These are phyloP conservation scores for Periconia digitata DNA, from an alignment of 2,329 filamentous ascomycete genomes.

Conservation along the genomic window DNA sequence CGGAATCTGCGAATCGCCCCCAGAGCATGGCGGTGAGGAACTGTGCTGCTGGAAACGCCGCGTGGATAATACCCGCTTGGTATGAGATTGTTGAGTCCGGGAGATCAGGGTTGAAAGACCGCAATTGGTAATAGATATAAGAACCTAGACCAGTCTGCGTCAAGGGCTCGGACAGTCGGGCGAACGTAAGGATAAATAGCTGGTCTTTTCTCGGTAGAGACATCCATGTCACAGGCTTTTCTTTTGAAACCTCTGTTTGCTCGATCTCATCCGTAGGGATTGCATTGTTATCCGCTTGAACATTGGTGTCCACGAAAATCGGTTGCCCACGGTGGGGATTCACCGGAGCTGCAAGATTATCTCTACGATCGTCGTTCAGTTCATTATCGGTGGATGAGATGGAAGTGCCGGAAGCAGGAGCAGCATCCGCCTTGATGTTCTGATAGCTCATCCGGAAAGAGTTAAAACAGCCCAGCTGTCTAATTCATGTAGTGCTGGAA, in stretches of 20 bases:
- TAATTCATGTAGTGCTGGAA: too few species aligned
- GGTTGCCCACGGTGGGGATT: not conserved
- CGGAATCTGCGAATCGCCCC: slow-evolving; percentile 70
- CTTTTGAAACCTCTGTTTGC: slow-evolving; percentile 31
- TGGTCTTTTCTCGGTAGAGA: slow-evolving; percentile 77
- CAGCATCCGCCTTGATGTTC: not conserved
- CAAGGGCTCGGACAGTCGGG: slow-evolving; percentile 78
- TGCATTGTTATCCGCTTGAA: slow-evolving; percentile 16
- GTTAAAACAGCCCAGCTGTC: not conserved
- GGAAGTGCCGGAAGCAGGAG: not conserved
- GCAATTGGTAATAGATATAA: slow-evolving; percentile 89
- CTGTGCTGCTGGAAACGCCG: slow-evolving; percentile 78
- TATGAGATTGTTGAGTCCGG: slow-evolving; percentile 67
- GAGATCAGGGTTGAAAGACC: slow-evolving; percentile 67
- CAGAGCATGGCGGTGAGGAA: slow-evolving; percentile 81
- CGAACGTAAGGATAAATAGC: slow-evolving; percentile 73
- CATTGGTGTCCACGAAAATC: slow-evolving; percentile 20
- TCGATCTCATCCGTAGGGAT: slow-evolving; percentile 24
- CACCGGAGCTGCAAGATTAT: not conserved
- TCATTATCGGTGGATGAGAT: not conserved
- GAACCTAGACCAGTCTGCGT: slow-evolving; percentile 66
- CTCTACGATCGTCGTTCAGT: not conserved
- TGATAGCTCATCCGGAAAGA: not conserved
- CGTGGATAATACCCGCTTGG: slow-evolving; percentile 76
- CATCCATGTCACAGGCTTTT: slow-evolving; percentile 64